Base-by-base conservation (phyloP, 148 eudicot species). In the Pharnaceum exiguum region DNA sequence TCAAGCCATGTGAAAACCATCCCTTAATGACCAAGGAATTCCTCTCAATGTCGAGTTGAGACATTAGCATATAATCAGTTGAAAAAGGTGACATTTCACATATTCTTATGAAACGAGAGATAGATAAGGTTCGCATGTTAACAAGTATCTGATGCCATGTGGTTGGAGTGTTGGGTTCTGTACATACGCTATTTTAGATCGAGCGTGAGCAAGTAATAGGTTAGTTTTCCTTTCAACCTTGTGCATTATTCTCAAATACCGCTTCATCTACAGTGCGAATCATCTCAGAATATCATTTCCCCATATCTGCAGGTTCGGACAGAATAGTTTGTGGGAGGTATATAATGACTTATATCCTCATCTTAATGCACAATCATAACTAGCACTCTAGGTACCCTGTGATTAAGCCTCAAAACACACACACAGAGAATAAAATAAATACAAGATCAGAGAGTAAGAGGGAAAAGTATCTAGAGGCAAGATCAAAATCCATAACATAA, bases 291-390 rank as follows among this genome's bases (percentile, higher is more conserved):
- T 5, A 9, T 9, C 3, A 13, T 32, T 36, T 66, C 9, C 37
- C 47, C 47, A 42, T 23, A 22, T 13, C 25, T 4, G 47, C 75
- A 86, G 79, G 73, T 86, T 74, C 51, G 70, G 94, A 46, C 86
- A 82, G 57, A 82, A 86, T 31, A 89, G 89, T 4, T 69, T 86
- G 19, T 86, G 88, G 94, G 74, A 77, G 25, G 75, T 76, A 13
- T 86, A 86, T 48, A 68, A 83, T 1, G 83, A 77, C 16, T 46
- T 82, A 10, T 83, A 88, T 62, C 91, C 96, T 5, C 33, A 62
- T 1, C 21, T 63, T 0, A 91, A 88, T 84, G n/a, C n/a, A n/a
- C n/a, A n/a, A n/a, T n/a, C n/a, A n/a, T n/a, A n/a, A n/a, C n/a
- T n/a, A n/a, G n/a, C n/a, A n/a, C n/a, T n/a, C n/a, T n/a, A n/a